These are phyloP conservation scores for Sporobolomyces roseus DNA, from an alignment of 768 basidiomycete genomes.

Conservation along the genomic window DNA sequence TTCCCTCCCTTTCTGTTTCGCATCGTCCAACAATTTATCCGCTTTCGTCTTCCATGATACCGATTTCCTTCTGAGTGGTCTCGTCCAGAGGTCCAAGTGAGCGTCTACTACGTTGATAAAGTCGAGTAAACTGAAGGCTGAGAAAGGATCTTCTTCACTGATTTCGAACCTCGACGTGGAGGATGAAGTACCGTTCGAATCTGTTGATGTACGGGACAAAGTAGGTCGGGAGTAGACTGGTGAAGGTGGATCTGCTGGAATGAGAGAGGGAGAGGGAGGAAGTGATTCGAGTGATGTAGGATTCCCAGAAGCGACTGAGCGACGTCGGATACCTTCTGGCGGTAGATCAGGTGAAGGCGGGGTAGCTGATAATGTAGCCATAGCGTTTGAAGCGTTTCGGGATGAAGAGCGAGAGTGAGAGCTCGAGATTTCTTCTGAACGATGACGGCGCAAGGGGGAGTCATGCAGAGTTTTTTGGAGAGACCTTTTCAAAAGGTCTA, in stretches of 20 bases:
- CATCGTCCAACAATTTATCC: constrained; percentile 34
- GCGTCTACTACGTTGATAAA: constrained; percentile 42
- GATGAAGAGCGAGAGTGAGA: not conserved
- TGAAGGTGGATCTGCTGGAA: not conserved
- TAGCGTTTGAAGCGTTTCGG: not conserved
- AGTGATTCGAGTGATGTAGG: not conserved
- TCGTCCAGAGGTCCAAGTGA: constrained; percentile 40
- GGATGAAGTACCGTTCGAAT: not conserved
- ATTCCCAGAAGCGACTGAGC: constrained; percentile 1
- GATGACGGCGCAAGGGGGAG: too few relatives aligned
- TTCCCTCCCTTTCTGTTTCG: constrained; percentile 19
- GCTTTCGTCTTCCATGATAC: constrained; percentile 28
- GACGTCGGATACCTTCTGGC: not conserved
- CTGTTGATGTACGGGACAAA: constrained; percentile 13
- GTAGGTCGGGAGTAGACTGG: constrained; percentile 2
- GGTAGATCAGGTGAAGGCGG: not conserved
- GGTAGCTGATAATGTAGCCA: not conserved
- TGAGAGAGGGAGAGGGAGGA: constrained; percentile 8
- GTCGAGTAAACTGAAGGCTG: constrained; percentile 38
- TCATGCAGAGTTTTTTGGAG: too few relatives aligned
- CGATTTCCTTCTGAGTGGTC: constrained; percentile 31
- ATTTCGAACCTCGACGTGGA: constrained; percentile 27
- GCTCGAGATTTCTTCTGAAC: too few relatives aligned
- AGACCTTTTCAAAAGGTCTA: too few relatives aligned
- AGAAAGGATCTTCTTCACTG: constrained; percentile 35